Conservation (phyloP, 805 yeast species). For the Candida awuae region DNA sequence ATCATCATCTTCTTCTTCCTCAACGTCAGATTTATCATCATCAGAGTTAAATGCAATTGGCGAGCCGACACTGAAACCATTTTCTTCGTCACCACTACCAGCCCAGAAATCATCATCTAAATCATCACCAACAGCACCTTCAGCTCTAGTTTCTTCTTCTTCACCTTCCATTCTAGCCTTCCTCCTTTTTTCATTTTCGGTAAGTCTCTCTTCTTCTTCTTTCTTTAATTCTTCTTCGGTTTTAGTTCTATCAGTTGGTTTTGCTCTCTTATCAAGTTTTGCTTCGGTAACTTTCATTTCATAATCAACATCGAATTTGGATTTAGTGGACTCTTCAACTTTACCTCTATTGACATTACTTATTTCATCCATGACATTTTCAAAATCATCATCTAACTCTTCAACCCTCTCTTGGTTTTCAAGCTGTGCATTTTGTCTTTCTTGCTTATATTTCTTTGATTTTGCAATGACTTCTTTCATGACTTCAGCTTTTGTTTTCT, state of each 20-base stretch:
- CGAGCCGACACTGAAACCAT: constrained; percentile 34
- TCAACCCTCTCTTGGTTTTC: constrained; percentile 51
- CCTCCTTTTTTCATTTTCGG: constrained; percentile 60
- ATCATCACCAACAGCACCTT: constrained; percentile 56
- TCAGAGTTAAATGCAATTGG: constrained; percentile 32
- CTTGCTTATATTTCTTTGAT: constrained; percentile 68
- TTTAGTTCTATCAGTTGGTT: constrained; percentile 73
- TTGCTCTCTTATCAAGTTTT: constrained; percentile 65
- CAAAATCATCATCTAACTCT: constrained; percentile 68
- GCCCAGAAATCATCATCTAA: constrained; percentile 65
- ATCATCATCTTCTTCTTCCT: constrained; percentile 27
- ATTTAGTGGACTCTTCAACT: constrained; percentile 25
- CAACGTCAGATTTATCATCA: constrained; percentile 34
- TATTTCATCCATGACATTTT: constrained; percentile 46
- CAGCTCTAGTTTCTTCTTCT: constrained; percentile 27
- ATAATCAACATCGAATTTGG: constrained; percentile 43
- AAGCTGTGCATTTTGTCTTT: constrained; percentile 61
- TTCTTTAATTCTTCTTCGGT: constrained; percentile 61
- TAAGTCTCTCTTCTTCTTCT: constrained; percentile 54
- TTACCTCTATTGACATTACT: constrained; percentile 24
- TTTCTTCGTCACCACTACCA: constrained; percentile 40
- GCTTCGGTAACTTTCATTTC: constrained; percentile 61
- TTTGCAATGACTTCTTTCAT: constrained; percentile 82
- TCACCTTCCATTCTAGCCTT: constrained; percentile 65
- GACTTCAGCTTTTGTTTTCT: constrained; percentile 74